phyloP scores from a whole-genome alignment of 768 basidiomycete species.

The Pseudohyphozyma bogoriensis region DNA sequence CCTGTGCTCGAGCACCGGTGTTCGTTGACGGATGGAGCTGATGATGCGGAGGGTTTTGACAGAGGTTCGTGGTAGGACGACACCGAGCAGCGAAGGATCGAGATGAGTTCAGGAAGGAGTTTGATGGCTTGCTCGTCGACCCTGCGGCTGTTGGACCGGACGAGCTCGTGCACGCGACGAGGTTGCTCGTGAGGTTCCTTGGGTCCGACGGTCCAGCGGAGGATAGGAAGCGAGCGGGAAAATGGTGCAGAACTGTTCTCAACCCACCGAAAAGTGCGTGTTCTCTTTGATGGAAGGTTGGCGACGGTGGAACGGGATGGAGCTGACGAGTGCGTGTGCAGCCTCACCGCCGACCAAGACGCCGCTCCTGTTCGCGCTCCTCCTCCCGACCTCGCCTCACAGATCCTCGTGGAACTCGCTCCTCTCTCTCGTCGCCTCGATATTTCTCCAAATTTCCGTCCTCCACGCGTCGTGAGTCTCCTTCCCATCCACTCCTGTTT shows the following conservation, averaged over 20 bases:
- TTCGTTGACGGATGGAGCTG: background rate
- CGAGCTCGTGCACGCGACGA: conserved; percentile 1
- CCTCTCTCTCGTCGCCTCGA: background rate
- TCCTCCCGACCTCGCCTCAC: background rate
- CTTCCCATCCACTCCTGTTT: too few relatives aligned
- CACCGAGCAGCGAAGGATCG: background rate
- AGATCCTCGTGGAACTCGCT: conserved; percentile 7
- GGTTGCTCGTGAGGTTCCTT: conserved; percentile 6
- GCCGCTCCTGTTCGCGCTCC: conserved; percentile 17
- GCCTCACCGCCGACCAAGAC: conserved; percentile 9
- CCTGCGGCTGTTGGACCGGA: background rate
- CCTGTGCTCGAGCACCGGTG: background rate
- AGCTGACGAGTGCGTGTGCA: too few relatives aligned
- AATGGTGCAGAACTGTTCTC: conserved; percentile 16
- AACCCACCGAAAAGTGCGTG: background rate
- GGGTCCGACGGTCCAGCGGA: background rate
- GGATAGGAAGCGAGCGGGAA: conserved; percentile 9
- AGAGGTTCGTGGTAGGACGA: conserved; percentile 3
- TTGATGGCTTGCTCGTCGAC: conserved; percentile 10
- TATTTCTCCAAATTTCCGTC: conserved; percentile 10
- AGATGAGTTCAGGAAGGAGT: background rate
- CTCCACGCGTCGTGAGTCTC: conserved; percentile 9
- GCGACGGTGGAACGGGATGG: too few relatives aligned
- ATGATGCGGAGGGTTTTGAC: background rate
- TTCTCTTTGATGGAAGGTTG: too few relatives aligned